Base-by-base conservation (phyloP, 495 filamentous ascomycete species). In the Amorphotheca resinae region DNA sequence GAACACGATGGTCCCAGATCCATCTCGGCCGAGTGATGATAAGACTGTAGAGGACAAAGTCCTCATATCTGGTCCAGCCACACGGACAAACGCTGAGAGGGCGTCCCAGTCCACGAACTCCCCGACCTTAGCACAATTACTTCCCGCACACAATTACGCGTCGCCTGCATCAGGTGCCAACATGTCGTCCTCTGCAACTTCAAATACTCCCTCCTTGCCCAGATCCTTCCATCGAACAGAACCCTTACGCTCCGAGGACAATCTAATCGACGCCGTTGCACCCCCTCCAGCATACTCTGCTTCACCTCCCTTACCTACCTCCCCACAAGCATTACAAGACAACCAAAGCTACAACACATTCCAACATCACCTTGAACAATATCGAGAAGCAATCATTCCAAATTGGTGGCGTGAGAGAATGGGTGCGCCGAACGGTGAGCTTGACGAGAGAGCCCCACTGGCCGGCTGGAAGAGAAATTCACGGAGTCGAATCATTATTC, bases 261-360 rank as follows among this genome's bases (percentile, higher is more conserved):
- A 18, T 18, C 7, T 37, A 3, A 17, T 37, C 14, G 34, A 21
- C 26, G 9, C 16, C 36, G 20, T 45, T 42, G 41, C 35, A 15
- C 39, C 47, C 9, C 51, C 51, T 42, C 51, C 51, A 30, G 52
- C 48, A 3, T 55, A 55, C 22, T 36, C 48, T 0, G 42, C 43
- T 9, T 33, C 42, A 17, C 36, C 39, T 23, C 15, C 44, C 21
- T 28, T 28, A 11, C 26, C 42, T 9, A 40, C 38, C 3, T 31
- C 26, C 17, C 25, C 22, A 20, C 16, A 30, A 9, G 8, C 33
- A 17, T 14, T 14, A 12, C 23, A 40, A 33, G 16, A 15, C 26
- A 18, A 16, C 22, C 5, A 22, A 37, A 30, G 9, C 2, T 55
- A 55, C 30, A 52, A 45, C 22, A 55, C 49, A 8, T 49, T 55